Evolutionary conservation across 2,329 filamentous ascomycete species (phyloP).

Genomic region (Alternaria brassicicola): DNA sequence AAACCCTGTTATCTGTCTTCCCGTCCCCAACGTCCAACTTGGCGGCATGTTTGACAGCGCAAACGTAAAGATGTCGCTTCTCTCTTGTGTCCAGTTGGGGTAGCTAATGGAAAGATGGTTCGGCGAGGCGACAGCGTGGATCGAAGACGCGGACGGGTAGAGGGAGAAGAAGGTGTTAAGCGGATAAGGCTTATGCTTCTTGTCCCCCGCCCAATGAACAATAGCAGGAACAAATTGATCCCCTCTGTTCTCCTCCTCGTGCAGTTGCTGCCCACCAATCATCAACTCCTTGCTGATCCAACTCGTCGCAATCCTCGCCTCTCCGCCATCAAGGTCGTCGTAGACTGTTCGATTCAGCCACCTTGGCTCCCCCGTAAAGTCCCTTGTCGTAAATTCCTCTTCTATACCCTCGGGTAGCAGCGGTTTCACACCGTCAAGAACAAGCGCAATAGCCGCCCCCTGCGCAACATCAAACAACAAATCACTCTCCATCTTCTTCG

Average conservation of each 20-base stretch:
- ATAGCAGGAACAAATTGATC: conserved; percentile 51
- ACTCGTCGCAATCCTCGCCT: conserved; percentile 45
- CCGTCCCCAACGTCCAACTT: conserved; percentile 19
- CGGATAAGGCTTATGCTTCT: conserved; percentile 37
- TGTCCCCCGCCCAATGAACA: conserved; percentile 55
- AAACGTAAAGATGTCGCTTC: conserved; percentile 29
- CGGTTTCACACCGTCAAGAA: not conserved
- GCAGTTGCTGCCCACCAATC: conserved; percentile 43
- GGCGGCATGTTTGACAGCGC: conserved; percentile 26
- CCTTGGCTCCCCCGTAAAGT: not conserved
- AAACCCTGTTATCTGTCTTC: conserved; percentile 17
- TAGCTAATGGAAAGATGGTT: conserved; percentile 27
- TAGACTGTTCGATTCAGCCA: conserved; percentile 10
- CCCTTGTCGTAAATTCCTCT: not conserved
- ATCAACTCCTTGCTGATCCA: conserved; percentile 54
- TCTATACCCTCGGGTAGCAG: not conserved
- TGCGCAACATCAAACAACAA: conserved; percentile 53
- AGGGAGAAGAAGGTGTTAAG: conserved; percentile 22
- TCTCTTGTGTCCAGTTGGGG: conserved; percentile 26
- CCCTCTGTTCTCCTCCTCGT: conserved; percentile 22
- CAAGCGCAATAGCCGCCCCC: conserved; percentile 50
- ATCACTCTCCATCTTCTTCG: conserved; percentile 49
- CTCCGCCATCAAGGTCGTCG: conserved; percentile 44
- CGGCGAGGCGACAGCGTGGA: conserved; percentile 49
- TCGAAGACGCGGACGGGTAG: conserved; percentile 52